A percentile compares a stretch with the other conserved stretches of the same genome.
phyloP scores from a whole-genome alignment of 306 rosid genomes.

The apple (Malus domestica) region ASM211411v1 NC_041805.1:4843001-4843500 shows the following conservation, averaged over 20 bases:
- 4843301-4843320: background rate
- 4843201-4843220: too few relatives aligned
- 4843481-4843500: constrained; percentile 43
- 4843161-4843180: too few relatives aligned
- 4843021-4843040: background rate
- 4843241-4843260: too few relatives aligned
- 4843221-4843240: too few relatives aligned
- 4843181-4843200: too few relatives aligned
- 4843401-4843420: constrained; percentile 43
- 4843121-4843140: too few relatives aligned
- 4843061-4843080: background rate
- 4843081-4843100: too few relatives aligned
- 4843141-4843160: too few relatives aligned
- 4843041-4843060: too few relatives aligned
- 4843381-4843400: constrained; percentile 33
- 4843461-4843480: constrained; percentile 38
- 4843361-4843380: constrained; percentile 24
- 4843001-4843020: background rate
- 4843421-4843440: constrained; percentile 36
- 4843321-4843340: background rate
- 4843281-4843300: background rate
- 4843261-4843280: too few relatives aligned
- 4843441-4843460: constrained; percentile 50
- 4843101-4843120: too few relatives aligned
- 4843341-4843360: background rate